Percentiles rank a stretch among this genome's conserved stretches.
These are phyloP conservation scores for Hypoxylon sp. DNA, from an alignment of 2,329 filamentous ascomycete species.

Conservation along the genomic window DNA sequence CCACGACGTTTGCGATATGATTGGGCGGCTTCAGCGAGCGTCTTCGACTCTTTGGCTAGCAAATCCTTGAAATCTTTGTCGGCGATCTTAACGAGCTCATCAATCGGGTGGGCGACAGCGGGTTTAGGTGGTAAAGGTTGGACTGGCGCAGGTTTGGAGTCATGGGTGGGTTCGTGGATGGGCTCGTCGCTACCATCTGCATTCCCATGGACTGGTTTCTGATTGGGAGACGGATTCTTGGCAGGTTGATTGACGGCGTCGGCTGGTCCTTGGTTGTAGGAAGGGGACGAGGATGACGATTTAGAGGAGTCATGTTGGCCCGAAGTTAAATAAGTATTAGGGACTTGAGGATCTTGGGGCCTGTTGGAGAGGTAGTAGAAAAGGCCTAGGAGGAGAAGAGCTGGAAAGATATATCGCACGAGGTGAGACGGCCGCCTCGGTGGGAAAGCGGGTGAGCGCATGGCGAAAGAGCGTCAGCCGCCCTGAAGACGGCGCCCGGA, in stretches of 20 bases:
- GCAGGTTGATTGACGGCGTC: slow-evolving; percentile 37
- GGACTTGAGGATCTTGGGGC: slow-evolving; percentile 33
- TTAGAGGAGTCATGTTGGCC: slow-evolving; percentile 31
- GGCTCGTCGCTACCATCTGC: slow-evolving; percentile 31
- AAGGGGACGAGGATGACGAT: slow-evolving; percentile 23
- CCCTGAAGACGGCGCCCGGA: slow-evolving; percentile 45
- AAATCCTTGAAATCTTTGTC: slow-evolving; percentile 57
- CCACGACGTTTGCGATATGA: slow-evolving; percentile 63
- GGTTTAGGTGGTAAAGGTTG: slow-evolving; percentile 41
- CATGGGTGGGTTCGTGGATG: slow-evolving; percentile 34
- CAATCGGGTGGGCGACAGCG: slow-evolving; percentile 59
- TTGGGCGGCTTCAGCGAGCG: slow-evolving; percentile 62
- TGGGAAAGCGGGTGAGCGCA: slow-evolving; percentile 60
- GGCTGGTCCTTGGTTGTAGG: slow-evolving; percentile 29
- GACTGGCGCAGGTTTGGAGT: slow-evolving; percentile 36
- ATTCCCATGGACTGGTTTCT: slow-evolving; percentile 35
- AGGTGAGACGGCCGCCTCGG: slow-evolving; percentile 62
- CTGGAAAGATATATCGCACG: slow-evolving; percentile 59
- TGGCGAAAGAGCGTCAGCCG: slow-evolving; percentile 48
- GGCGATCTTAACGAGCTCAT: slow-evolving; percentile 60
- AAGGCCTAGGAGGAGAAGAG: slow-evolving; percentile 54
- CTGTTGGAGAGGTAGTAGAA: slow-evolving; percentile 55
- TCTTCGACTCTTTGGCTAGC: slow-evolving; percentile 59
- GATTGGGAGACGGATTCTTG: slow-evolving; percentile 36
- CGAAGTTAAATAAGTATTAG: slow-evolving; percentile 40